Percentiles rank a stretch among this genome's conserved stretches.
Evolutionary conservation across 805 yeast genomes (phyloP).

Genomic region (Kazachstania psychrophila): DNA sequence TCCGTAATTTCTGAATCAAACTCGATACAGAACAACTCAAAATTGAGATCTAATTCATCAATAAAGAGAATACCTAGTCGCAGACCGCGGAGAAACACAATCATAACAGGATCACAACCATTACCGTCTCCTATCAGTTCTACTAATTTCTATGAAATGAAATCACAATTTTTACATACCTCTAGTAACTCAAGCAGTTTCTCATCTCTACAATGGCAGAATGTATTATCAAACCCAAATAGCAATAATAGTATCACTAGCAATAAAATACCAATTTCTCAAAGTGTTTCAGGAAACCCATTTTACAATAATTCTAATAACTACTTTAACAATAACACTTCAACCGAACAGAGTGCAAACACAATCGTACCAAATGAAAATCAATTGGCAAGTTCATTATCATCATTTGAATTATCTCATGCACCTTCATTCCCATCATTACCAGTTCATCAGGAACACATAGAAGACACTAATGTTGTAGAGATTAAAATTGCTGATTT

Average conservation of each 20-base stretch:
- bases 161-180: slow-evolving; percentile 19
- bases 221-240: background rate
- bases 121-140: slow-evolving; percentile 79
- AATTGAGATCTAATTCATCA: slow-evolving; percentile 3
- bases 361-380: slow-evolving; percentile 5
- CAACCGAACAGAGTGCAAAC: background rate
- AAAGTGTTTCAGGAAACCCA: background rate
- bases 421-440: background rate
- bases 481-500: slow-evolving; percentile 86
- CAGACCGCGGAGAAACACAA: slow-evolving; percentile 58
- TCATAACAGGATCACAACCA: slow-evolving; percentile 88
- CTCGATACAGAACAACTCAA: background rate
- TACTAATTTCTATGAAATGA: slow-evolving; percentile 29
- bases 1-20: slow-evolving; percentile 1
- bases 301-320: background rate
- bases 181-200: slow-evolving; percentile 8
- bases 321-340: no score
- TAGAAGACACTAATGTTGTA: slow-evolving; percentile 39
- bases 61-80: slow-evolving; percentile 21
- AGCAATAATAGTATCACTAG: background rate
- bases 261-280: background rate
- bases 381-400: slow-evolving; percentile 30
- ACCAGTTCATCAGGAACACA: background rate
- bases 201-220: slow-evolving; percentile 5
- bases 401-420: slow-evolving; percentile 31